These are phyloP conservation scores for Quercus engelmannii DNA, from an alignment of 306 rosid genomes.

Conservation along the genomic window DNA sequence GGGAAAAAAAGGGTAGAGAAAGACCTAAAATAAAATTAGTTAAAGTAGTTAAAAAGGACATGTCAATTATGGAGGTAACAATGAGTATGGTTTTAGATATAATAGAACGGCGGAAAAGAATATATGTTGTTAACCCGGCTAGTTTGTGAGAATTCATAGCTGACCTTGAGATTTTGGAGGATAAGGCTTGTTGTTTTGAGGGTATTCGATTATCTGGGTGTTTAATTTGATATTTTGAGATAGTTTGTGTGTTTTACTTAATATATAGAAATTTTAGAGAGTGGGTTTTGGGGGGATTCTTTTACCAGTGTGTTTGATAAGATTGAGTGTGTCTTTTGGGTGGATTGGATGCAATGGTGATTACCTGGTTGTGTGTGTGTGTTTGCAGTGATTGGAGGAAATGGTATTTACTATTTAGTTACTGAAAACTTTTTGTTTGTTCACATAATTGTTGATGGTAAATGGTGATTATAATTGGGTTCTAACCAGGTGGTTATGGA, in stretches of 20 bases:
- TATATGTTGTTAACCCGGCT: too few species aligned
- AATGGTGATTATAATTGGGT: conserved; percentile 12
- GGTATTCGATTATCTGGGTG: not conserved
- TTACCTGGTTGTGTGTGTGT: not conserved
- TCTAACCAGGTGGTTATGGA: conserved; percentile 86
- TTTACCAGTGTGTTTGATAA: not conserved
- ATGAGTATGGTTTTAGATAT: too few species aligned
- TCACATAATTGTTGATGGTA: not conserved
- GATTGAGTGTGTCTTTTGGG: not conserved
- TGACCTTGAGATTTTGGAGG: too few species aligned
- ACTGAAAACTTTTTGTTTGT: not conserved
- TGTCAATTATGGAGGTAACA: too few species aligned
- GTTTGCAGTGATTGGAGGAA: not conserved
- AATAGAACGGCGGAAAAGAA: too few species aligned
- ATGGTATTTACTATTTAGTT: not conserved
- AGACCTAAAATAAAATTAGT: too few species aligned
- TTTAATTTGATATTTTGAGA: not conserved
- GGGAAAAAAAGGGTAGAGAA: too few species aligned
- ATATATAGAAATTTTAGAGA: not conserved
- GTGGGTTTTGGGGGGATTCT: not conserved
- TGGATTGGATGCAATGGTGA: not conserved
- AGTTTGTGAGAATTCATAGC: too few species aligned
- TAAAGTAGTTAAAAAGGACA: too few species aligned
- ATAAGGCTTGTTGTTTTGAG: not conserved
- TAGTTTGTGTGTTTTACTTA: not conserved